Base-by-base conservation (phyloP, 164 flowering plant genomes). In the Aristolochia fimbriata region DNA sequence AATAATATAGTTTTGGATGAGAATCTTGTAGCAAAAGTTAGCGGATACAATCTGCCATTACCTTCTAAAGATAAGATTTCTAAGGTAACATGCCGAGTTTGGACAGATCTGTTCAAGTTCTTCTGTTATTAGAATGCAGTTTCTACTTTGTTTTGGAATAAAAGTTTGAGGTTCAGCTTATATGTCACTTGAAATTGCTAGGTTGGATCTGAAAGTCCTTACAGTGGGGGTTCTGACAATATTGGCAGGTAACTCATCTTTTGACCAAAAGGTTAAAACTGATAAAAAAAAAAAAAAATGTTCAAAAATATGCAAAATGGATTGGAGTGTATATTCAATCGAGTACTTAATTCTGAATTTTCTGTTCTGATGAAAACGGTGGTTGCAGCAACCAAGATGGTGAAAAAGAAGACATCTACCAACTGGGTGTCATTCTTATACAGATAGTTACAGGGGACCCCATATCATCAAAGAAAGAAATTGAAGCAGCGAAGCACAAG, bases 1-100 rank as follows among this genome's bases (percentile, higher is more conserved):
- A 83, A 85, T n/a, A 78, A 75, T 47, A 70, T 92, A 24, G 51
- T 84, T 69, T 62, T 92, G 73, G 95, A 92, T 69, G 85, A 85
- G 11, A 74, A 77, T 65, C 87, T 85, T 47, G 74, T 79, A 27
- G 77, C 87, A 24, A 92, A 87, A 75, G 71, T 92, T 3, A 81
- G 80, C 51, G 68, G 63, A 63, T 92, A 89, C 37, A 80, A 69
- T 61, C 72, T 92, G 19, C 86, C 85, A 4, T 63, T 84, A 62
- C 80, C 81, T 24, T 65, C 58, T 33, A 54, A 46, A 47, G 21
- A 45, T 20, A 60, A 24, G 64, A 31, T 9, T 9, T 17, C 73
- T 11, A 77, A 75, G 87, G 96, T 88, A 62, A 37, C 19, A 33
- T 30, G 30, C 56, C 20, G 0, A 3, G 30, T 23, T 52, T 37